Base-by-base conservation (phyloP, 805 yeast species). In the Candida morakotiae region DNA sequence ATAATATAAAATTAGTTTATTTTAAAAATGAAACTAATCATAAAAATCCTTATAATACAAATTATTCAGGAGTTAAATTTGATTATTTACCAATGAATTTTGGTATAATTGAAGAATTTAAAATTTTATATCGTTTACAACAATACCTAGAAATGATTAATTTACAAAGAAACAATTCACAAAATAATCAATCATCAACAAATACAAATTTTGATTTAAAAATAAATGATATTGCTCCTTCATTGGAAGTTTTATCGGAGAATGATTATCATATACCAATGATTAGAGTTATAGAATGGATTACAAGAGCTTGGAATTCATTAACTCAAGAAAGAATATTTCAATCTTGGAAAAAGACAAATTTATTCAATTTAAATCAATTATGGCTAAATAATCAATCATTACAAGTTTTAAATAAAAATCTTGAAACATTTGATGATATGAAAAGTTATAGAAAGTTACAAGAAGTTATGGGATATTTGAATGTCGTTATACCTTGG, bases 51-150 rank as follows among this genome's bases (percentile, higher is more conserved):
- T 62, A 53, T 45, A 53, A 51, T 31, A 55, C 65, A 5, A 43
- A 52, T 9, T 55, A 47, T 38, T 56, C 71, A 24, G 79, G 78
- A 27, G 62, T 71, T 5, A 75, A 70, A 42, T 60, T 78, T 35
- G 71, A 70, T 46, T 77, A 75, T 48, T 53, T 77, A 23, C 85
- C 85, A 6, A 77, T 78, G 66, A 74, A 69, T 41, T 77, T 79
- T 70, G 86, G 86, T 3, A 74, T 79, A 3, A 64, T 75, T 28
- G 77, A 76, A 40, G 85, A 80, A 47, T 75, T 80, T 50, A 77
- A 77, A 48, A 65, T 77, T 10, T 58, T 74, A 32, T 80, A 73
- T 46, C 66, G 86, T 39, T 60, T 75, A 5, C 78, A 73, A 41
- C 85, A 80, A 44, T 80, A 78, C 43, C 58, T 60, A 44, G 69